A percentile compares a stretch with the other conserved stretches of the same genome.
Evolutionary conservation across 1,139 yeast species (phyloP).

Genomic region (Protomyces arabidopsidicola): DNA sequence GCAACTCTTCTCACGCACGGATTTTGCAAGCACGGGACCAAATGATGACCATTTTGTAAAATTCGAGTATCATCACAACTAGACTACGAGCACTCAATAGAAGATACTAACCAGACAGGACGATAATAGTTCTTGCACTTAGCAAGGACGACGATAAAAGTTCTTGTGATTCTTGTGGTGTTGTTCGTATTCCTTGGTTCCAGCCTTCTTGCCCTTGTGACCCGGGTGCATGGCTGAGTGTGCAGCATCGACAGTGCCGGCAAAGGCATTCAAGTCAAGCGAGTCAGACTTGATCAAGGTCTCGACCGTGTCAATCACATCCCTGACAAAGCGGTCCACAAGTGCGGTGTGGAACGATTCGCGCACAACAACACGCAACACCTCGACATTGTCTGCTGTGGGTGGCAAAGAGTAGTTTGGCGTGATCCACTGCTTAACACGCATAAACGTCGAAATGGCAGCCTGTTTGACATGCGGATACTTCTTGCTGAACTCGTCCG

Average conservation of each 20-base stretch:
- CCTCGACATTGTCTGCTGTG: constrained; percentile 51
- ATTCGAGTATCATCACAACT: too few relatives aligned
- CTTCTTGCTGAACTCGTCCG: constrained; percentile 44
- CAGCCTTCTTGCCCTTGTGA: constrained; percentile 18
- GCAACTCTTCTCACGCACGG: too few relatives aligned
- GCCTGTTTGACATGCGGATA: constrained; percentile 87
- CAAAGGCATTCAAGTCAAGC: constrained; percentile 24
- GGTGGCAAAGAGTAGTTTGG: constrained; percentile 88
- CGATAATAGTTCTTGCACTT: too few relatives aligned
- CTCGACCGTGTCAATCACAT: constrained; percentile 55
- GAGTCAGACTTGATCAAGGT: constrained; percentile 19
- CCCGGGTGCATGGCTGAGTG: background rate
- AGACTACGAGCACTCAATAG: too few relatives aligned
- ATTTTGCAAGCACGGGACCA: too few relatives aligned
- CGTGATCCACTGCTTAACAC: constrained; percentile 79
- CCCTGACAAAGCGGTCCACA: constrained; percentile 66
- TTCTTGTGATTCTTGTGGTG: constrained; percentile 22
- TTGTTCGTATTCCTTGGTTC: constrained; percentile 12
- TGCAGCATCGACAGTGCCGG: constrained; percentile 3
- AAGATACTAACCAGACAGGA: too few relatives aligned
- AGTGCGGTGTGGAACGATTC: constrained; percentile 65
- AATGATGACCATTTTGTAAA: too few relatives aligned
- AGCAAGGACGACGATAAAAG: constrained; percentile 22
- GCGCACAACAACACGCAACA: constrained; percentile 79
- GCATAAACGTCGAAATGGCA: constrained; percentile 62